Percentiles rank a stretch among this genome's conserved stretches.
phyloP scores from a whole-genome alignment of 306 rosid genomes.

The Cucumis sativus region Cucumber_9930_V3 NC_026657.2:36908501-36909000 shows the following conservation, averaged over 20 bases:
- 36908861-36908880: not conserved
- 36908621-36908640: conserved; percentile 38
- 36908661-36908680: conserved; percentile 24
- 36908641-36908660: conserved; percentile 17
- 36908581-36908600: conserved; percentile 53
- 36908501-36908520: conserved; percentile 58
- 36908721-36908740: not conserved
- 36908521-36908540: conserved; percentile 70
- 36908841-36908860: not conserved
- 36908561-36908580: conserved; percentile 52
- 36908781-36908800: not conserved
- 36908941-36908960: too few relatives aligned
- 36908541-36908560: conserved; percentile 64
- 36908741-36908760: not conserved
- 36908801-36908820: too few relatives aligned
- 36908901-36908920: not conserved
- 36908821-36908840: not conserved
- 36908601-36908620: conserved; percentile 62
- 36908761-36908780: not conserved
- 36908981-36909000: too few relatives aligned
- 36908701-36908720: not conserved
- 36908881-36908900: not conserved
- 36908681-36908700: conserved; percentile 15
- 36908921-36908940: too few relatives aligned
- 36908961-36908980: too few relatives aligned